phyloP scores from a whole-genome alignment of 495 filamentous ascomycete genomes.

The Penicillium chermesinum region DNA sequence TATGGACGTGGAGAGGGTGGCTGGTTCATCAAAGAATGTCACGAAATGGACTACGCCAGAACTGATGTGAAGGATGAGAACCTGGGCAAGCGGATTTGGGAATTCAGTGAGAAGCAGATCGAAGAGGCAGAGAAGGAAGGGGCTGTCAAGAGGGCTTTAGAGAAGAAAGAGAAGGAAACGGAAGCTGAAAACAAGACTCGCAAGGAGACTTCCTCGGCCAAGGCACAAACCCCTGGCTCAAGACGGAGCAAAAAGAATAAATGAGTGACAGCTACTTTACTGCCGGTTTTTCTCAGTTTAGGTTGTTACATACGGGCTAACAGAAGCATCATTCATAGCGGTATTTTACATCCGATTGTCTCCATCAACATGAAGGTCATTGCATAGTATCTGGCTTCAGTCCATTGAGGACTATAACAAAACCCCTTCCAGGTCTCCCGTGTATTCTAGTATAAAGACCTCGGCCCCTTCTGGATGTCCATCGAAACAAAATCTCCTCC shows the following conservation, averaged over 20 bases:
- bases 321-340: no score
- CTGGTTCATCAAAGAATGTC: constrained; percentile 80
- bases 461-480: no score
- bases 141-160: constrained; percentile 57
- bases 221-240: constrained; percentile 37
- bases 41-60: constrained; percentile 61
- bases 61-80: constrained; percentile 74
- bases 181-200: constrained; percentile 40
- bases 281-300: no score
- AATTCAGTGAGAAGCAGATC: constrained; percentile 78
- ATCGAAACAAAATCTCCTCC: no score
- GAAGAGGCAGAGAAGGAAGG: constrained; percentile 77
- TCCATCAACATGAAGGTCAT: no score
- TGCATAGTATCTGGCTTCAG: no score
- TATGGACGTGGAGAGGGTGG: constrained; percentile 63
- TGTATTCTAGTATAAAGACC: no score
- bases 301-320: no score
- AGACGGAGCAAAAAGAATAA: constrained; percentile 41
- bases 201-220: constrained; percentile 31
- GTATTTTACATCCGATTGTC: no score
- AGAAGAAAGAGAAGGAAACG: constrained; percentile 63
- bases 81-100: constrained; percentile 78
- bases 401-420: no score
- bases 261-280: not conserved
- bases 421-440: no score